phyloP scores from a whole-genome alignment of 1,139 yeast species.

The Yamadazyma atmosphaerica region DNA sequence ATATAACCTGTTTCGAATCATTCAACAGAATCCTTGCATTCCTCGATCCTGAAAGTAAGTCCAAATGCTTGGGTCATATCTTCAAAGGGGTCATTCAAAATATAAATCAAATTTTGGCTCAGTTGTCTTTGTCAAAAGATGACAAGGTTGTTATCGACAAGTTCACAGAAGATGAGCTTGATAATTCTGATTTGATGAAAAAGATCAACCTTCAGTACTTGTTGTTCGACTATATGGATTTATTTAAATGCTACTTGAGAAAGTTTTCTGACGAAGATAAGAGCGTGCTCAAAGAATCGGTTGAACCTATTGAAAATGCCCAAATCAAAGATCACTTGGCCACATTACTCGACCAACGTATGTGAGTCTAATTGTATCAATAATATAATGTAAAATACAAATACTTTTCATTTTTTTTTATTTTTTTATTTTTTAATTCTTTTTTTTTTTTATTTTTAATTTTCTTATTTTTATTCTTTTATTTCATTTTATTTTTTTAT shows the following conservation, averaged over 20 bases:
- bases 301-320: not conserved
- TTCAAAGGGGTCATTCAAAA: constrained; percentile 38
- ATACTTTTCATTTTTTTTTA: no score
- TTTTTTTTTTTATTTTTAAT: no score
- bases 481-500: no score
- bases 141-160: constrained; percentile 28
- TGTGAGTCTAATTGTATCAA: not conserved
- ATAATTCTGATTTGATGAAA: constrained; percentile 22
- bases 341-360: not conserved
- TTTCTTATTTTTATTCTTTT: no score
- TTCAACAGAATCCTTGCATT: constrained; percentile 34
- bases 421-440: no score
- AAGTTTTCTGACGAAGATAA: constrained; percentile 12
- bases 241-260: constrained; percentile 42
- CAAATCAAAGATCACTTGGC: not conserved
- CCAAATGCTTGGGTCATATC: constrained; percentile 22
- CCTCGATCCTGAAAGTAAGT: constrained; percentile 2
- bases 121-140: constrained; percentile 25
- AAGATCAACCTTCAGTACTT: constrained; percentile 43
- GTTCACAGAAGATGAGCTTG: constrained; percentile 24
- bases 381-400: no score
- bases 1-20: constrained; percentile 50
- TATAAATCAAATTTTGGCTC: constrained; percentile 28
- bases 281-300: not conserved
- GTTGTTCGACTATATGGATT: constrained; percentile 44